Conservation (phyloP, 371 early-diverging fungal species). For the Mucor velutinosus region DNA sequence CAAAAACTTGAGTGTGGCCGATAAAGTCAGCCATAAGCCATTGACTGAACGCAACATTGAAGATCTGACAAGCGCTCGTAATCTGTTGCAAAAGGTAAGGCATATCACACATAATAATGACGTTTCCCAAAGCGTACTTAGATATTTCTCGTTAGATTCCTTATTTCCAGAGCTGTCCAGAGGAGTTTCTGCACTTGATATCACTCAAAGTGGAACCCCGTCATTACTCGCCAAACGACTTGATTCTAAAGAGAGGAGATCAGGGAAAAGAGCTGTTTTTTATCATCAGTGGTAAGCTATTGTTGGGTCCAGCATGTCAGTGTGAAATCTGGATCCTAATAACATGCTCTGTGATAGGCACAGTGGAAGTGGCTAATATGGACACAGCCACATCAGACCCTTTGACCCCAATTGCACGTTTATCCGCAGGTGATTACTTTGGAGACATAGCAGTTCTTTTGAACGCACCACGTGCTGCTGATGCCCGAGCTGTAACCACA, state of each 20-base stretch:
- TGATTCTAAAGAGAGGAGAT: constrained; percentile 70
- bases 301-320: neutral
- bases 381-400: constrained; percentile 3
- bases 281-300: constrained; percentile 70
- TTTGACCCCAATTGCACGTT: constrained; percentile 22
- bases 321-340: too few relatives aligned
- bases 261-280: constrained; percentile 81
- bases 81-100: constrained; percentile 39
- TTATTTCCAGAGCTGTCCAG: constrained; percentile 51
- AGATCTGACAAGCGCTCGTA: constrained; percentile 29
- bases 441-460: constrained; percentile 83
- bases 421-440: constrained; percentile 64
- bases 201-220: constrained; percentile 57
- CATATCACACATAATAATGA: neutral
- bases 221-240: constrained; percentile 48
- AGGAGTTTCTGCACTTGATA: constrained; percentile 55
- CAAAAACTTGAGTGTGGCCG: constrained; percentile 5
- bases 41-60: constrained; percentile 27
- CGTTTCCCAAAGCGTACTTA: neutral
- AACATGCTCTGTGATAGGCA: constrained; percentile 20
- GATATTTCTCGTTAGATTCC: constrained; percentile 41
- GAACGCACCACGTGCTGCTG: constrained; percentile 78
- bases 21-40: constrained; percentile 18
- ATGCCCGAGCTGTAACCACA: constrained; percentile 66
- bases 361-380: constrained; percentile 34